Evolutionary conservation across 768 basidiomycete species (phyloP).

Genomic region (Amanita polypyramis): DNA sequence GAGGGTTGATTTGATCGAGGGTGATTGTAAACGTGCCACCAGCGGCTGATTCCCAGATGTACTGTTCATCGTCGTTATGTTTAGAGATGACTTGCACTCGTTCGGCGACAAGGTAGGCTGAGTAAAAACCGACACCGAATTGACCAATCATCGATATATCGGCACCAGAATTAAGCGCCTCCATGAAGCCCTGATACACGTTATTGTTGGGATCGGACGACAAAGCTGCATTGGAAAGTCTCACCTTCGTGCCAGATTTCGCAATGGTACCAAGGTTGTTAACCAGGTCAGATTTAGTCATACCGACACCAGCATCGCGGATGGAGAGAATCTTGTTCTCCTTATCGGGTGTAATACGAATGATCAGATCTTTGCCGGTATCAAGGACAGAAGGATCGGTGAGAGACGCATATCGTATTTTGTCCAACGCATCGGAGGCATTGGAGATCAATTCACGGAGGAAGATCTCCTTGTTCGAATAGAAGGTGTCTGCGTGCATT

Average conservation of each 20-base stretch:
- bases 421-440: conserved; percentile 96
- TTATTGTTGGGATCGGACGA: not conserved
- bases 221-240: conserved; percentile 1
- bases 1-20: conserved; percentile 78
- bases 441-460: conserved; percentile 98
- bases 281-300: conserved; percentile 99
- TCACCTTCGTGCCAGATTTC: conserved; percentile 87
- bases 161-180: conserved; percentile 84
- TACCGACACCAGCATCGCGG: conserved; percentile 95
- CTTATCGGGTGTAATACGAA: conserved; percentile 92
- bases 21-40: conserved; percentile 99
- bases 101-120: conserved; percentile 98
- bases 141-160: conserved; percentile 97
- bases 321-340: conserved; percentile 87
- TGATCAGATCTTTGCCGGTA: conserved; percentile 83
- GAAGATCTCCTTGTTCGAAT: conserved; percentile 99
- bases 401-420: conserved; percentile 93
- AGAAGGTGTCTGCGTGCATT: conserved; percentile 79
- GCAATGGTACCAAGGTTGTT: conserved; percentile 98
- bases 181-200: conserved; percentile 91
- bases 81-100: conserved; percentile 98
- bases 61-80: conserved; percentile 99
- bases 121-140: conserved; percentile 99
- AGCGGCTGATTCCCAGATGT: conserved; percentile 99
- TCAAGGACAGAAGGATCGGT: conserved; percentile 91